These are phyloP conservation scores for Rubroshorea leprosula DNA, from an alignment of 345 rosid species.

Conservation along the genomic window DNA sequence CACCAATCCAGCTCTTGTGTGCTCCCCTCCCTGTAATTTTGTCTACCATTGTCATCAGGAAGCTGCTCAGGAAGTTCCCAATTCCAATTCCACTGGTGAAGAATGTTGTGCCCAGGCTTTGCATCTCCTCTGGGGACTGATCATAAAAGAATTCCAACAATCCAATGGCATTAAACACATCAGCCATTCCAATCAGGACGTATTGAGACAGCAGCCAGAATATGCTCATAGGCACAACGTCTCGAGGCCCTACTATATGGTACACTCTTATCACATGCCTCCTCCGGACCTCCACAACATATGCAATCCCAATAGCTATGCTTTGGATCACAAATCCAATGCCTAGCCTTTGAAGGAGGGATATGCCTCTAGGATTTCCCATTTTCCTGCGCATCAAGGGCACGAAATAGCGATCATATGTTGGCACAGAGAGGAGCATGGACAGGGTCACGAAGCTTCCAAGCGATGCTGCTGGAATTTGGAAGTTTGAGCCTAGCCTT, in stretches of 20 bases:
- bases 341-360: conserved; percentile 76
- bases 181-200: conserved; percentile 65
- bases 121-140: conserved; percentile 86
- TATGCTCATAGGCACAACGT: conserved; percentile 76
- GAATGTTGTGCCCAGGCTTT: conserved; percentile 87
- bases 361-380: conserved; percentile 76
- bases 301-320: conserved; percentile 67
- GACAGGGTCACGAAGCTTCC: conserved; percentile 80
- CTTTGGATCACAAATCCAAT: conserved; percentile 71
- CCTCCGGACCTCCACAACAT: conserved; percentile 59
- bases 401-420: conserved; percentile 75
- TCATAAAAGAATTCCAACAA: conserved; percentile 83
- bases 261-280: conserved; percentile 39
- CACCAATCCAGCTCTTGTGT: conserved; percentile 76
- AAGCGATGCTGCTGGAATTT: conserved; percentile 78
- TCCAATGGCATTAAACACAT: conserved; percentile 77
- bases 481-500: conserved; percentile 44
- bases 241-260: conserved; percentile 32
- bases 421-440: conserved; percentile 76
- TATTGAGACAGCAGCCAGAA: conserved; percentile 80
- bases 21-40: conserved; percentile 44
- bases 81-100: conserved; percentile 88
- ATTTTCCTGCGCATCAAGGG: conserved; percentile 67
- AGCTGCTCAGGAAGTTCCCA: conserved; percentile 78
- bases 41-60: conserved; percentile 69